Evolutionary conservation across 805 yeast genomes (phyloP), one percentile per base, ranked within the genome.

Genomic region (Myxozyma lipomycoides): DNA sequence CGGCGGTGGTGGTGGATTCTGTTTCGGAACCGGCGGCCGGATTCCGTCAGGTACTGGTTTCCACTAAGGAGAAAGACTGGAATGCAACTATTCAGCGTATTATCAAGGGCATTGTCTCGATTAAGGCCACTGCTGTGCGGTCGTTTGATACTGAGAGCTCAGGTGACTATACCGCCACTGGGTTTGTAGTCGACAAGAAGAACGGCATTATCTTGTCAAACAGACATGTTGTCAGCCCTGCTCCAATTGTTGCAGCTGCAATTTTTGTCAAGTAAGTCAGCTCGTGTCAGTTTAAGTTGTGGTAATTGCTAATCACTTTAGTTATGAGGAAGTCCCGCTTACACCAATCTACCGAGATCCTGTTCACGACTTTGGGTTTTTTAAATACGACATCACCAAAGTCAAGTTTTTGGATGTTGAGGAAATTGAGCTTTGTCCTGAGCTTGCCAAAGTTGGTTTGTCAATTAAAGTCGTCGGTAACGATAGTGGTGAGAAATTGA

Each of bases 151-250:
- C 59, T 18, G 59, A 55, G 36, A 35, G 46, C 19, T 40, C 58
- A 3, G 59, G 59, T 24, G 50, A 52, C 41, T 55, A 55, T 43
- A 55, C 59, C 25, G 59, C 59, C 32, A 55, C 59, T 3, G 59
- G 59, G 15, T 55, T 55, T 36, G 58, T 55, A 24, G 58, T 55
- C 28, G 59, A 55, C 36, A 55, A 55, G 44, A 19, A 45, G 26
- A 46, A 52, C 10, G 59, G 59, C 2, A 55, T 55, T 28, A 41
- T 55, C 24, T 43, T 55, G 22, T 55, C 59, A n/a, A 55, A 55
- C 47, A 26, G 59, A 12, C 59, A 55, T 30, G 59, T 55, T 24
- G 57, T 55, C 17, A 48, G 37, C 35, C 56, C 57, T 7, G 56
- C 59, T 5, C 59, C 59, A 2, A 56, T 57, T 7, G 44, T 43